Percentiles rank a stretch among this genome's conserved stretches.
Evolutionary conservation across 2,329 filamentous ascomycete species (phyloP).

Genomic region (Apiospora pterosperma): DNA sequence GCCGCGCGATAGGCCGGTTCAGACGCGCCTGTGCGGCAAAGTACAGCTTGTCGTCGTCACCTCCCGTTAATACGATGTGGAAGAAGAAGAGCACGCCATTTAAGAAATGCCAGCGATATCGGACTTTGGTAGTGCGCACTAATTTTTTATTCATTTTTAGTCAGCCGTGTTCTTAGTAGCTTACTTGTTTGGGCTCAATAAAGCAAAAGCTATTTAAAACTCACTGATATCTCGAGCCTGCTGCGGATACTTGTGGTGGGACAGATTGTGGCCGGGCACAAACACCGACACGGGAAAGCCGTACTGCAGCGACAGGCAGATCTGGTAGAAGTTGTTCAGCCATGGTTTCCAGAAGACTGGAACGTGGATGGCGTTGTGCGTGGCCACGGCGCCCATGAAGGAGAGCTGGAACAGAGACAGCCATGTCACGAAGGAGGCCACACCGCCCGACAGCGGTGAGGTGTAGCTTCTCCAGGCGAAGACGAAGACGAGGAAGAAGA

Average conservation of each 20-base stretch:
- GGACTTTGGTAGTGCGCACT: slow-evolving; percentile 14
- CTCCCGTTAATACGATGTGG: slow-evolving; percentile 10
- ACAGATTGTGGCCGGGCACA: slow-evolving; percentile 11
- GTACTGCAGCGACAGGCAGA: slow-evolving; percentile 12
- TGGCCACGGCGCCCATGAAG: slow-evolving; percentile 12
- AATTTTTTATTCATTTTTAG: not conserved
- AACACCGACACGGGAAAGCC: slow-evolving; percentile 12
- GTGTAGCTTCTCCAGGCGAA: slow-evolving; percentile 8
- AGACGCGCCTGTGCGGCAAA: slow-evolving; percentile 11
- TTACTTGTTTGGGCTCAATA: not conserved
- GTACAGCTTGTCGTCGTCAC: slow-evolving; percentile 10
- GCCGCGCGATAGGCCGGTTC: slow-evolving; percentile 9
- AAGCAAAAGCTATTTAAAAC: not conserved
- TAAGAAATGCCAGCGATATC: slow-evolving; percentile 9
- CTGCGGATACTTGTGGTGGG: slow-evolving; percentile 12
- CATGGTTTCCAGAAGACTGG: slow-evolving; percentile 7
- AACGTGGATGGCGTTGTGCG: slow-evolving; percentile 12
- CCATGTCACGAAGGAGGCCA: slow-evolving; percentile 8
- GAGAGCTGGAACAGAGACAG: slow-evolving; percentile 10
- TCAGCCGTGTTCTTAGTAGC: not conserved
- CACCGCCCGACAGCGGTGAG: slow-evolving; percentile 9
- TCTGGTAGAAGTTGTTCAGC: slow-evolving; percentile 9
- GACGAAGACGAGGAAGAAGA: slow-evolving; percentile 11
- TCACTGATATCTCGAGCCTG: slow-evolving; percentile 12
- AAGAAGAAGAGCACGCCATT: slow-evolving; percentile 12